Evolutionary conservation across 192 early-diverging fungal species (phyloP), one percentile per base, ranked within the genome.

Genomic region (Chytriomyces sp.): DNA sequence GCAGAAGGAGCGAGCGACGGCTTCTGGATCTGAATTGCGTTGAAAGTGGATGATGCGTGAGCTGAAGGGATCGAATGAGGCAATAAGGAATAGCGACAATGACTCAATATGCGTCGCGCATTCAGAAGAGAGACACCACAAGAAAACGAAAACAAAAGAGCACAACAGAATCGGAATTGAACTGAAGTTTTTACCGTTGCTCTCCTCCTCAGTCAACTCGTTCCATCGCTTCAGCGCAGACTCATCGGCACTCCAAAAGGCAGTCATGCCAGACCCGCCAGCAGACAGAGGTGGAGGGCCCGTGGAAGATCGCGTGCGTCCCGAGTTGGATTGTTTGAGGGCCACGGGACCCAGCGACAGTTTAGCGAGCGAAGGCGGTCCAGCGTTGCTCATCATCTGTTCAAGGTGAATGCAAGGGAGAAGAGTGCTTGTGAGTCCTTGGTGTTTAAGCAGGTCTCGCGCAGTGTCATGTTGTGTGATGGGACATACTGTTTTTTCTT

Each of bases 1-100:
- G 50, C 96, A 89, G 81, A 99, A 96, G 28, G 93, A 92, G 82
- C 90, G 87, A 83, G 95, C 90, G 81, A 98, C 91, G 9, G 86
- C 81, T 11, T 88, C 88, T 0, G 86, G 81, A 69, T 95, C 95
- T 92, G 76, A 35, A 81, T 43, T 11, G 46, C 49, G 35, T 35
- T 35, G 0, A 35, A 35, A 35, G 35, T 77, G 16, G 64, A 18
- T 0, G 23, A 11, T 9, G 28, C n/a, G 49, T 35, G 10, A 23
- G 24, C 35, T 24, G 63, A 16, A 82, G 76, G 16, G 2, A 50
- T 13, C 13, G 64, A 64, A 23, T 1, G 23, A 64, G 24, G 13
- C 26, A 6, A 26, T 20, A 28, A 64, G 1, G 43, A 16, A 26
- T 1, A 64, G 24, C 16, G 28, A 45, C 9, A 13, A 18, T 18